These are phyloP conservation scores for Huiozyma sinensis DNA, from an alignment of 805 yeast genomes.

Conservation along the genomic window DNA sequence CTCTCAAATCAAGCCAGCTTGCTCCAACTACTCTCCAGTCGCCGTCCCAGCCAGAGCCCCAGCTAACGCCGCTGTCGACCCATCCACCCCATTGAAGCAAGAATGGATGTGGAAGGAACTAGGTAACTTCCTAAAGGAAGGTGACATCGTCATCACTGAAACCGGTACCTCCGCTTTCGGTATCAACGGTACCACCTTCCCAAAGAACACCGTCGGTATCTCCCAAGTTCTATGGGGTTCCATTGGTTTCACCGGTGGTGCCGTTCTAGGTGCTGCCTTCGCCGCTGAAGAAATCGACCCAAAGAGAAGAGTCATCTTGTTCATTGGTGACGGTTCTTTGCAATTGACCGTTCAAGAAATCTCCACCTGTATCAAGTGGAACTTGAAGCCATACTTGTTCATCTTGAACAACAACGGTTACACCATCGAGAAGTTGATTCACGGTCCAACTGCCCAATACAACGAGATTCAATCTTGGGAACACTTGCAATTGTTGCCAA, in stretches of 20 bases:
- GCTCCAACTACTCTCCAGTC: not conserved
- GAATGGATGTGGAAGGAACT: constrained; percentile 3
- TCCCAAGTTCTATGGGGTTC: constrained; percentile 5
- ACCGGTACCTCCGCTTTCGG: constrained; percentile 5
- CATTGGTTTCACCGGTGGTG: constrained; percentile 5
- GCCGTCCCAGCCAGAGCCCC: constrained; percentile 1
- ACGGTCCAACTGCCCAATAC: constrained; percentile 5
- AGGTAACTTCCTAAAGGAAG: constrained; percentile 4
- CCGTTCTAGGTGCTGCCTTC: constrained; percentile 3
- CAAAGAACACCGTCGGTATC: constrained; percentile 3
- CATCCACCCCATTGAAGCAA: constrained; percentile 2
- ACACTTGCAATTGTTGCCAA: constrained; percentile 1
- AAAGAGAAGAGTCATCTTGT: constrained; percentile 3
- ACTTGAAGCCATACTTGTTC: constrained; percentile 4
- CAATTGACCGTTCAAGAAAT: constrained; percentile 5
- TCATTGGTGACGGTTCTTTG: constrained; percentile 5
- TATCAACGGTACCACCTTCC: constrained; percentile 2
- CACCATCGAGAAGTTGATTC: constrained; percentile 5
- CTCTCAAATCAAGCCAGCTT: not conserved
- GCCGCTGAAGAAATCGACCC: constrained; percentile 5
- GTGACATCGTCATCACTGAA: constrained; percentile 4
- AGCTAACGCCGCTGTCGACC: not conserved
- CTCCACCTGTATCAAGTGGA: constrained; percentile 2
- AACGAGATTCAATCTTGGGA: constrained; percentile 4
- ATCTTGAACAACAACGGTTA: constrained; percentile 4